Evolutionary conservation across 148 eudicot genomes (phyloP).

Genomic region (Silene latifolia): DNA sequence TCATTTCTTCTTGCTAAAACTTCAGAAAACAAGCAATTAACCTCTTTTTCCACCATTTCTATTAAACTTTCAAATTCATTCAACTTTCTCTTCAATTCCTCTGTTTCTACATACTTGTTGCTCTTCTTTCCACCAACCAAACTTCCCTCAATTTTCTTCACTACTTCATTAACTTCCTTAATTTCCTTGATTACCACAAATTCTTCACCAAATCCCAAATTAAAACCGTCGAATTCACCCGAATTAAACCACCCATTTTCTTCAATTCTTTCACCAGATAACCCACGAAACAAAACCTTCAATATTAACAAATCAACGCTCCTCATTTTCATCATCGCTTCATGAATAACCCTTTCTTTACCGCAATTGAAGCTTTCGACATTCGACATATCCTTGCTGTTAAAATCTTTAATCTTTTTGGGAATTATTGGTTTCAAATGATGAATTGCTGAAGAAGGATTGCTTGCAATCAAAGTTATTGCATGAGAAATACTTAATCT

Average conservation of each 20-base stretch:
- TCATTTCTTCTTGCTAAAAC: constrained; percentile 39
- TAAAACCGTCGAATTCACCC: constrained; percentile 25
- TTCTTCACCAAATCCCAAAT: constrained; percentile 14
- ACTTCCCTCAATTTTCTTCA: constrained; percentile 13
- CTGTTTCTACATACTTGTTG: not conserved
- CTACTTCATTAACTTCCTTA: constrained; percentile 36
- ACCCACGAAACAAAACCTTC: constrained; percentile 39
- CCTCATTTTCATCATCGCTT: constrained; percentile 45
- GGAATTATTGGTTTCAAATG: constrained; percentile 21
- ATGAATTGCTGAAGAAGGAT: constrained; percentile 14
- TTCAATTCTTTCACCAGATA: constrained; percentile 34
- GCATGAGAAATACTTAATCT: constrained; percentile 43
- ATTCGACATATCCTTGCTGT: not conserved
- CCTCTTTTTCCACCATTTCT: constrained; percentile 28
- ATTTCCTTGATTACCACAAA: constrained; percentile 38
- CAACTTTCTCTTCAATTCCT: constrained; percentile 32
- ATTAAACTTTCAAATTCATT: constrained; percentile 28
- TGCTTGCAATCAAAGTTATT: constrained; percentile 23
- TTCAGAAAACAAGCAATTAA: constrained; percentile 39
- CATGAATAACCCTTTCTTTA: constrained; percentile 33
- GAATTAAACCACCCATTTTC: constrained; percentile 8
- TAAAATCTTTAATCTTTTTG: constrained; percentile 8
- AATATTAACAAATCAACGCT: constrained; percentile 35
- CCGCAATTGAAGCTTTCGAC: constrained; percentile 14
- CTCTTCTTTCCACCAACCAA: constrained; percentile 1